A percentile compares a stretch with the other conserved stretches of the same genome.
These are phyloP conservation scores for Fulvia fulva DNA, from an alignment of 2,329 filamentous ascomycete species.

Conservation along the genomic window DNA sequence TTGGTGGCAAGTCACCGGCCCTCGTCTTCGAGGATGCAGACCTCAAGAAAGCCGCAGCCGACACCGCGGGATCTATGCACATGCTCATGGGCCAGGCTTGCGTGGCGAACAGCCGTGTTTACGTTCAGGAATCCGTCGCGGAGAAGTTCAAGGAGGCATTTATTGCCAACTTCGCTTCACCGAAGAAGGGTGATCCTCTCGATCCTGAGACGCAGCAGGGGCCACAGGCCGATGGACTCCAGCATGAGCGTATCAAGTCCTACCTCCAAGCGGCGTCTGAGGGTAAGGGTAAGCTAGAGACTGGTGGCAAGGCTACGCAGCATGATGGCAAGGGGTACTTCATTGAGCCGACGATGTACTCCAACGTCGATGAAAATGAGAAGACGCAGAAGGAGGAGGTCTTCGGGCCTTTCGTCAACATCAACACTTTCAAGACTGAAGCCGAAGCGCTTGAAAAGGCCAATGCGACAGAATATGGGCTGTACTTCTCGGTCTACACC, in stretches of 20 bases:
- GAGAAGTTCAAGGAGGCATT: conserved; percentile 61
- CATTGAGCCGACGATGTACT: conserved; percentile 47
- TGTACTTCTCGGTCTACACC: conserved; percentile 38
- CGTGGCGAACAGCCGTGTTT: conserved; percentile 56
- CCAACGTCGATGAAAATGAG: conserved; percentile 41
- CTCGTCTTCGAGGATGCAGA: conserved; percentile 44
- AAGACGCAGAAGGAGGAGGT: conserved; percentile 37
- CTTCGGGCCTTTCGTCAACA: conserved; percentile 38
- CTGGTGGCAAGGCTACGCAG: conserved; percentile 21
- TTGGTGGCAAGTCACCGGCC: conserved; percentile 55
- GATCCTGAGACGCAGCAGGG: conserved; percentile 65
- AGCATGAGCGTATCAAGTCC: conserved; percentile 41
- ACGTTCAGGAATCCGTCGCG: conserved; percentile 52
- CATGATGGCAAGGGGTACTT: conserved; percentile 39
- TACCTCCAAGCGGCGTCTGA: conserved; percentile 23
- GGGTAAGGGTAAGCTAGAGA: conserved; percentile 23
- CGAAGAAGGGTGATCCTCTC: conserved; percentile 66
- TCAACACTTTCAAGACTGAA: conserved; percentile 37
- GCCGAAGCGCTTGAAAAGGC: conserved; percentile 35
- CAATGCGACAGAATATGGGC: conserved; percentile 38
- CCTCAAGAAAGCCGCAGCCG: conserved; percentile 49
- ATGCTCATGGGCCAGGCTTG: conserved; percentile 58
- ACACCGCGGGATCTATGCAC: conserved; percentile 55
- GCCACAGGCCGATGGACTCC: conserved; percentile 56
- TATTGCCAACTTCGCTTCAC: conserved; percentile 53